These are phyloP conservation scores for Blastobotrys aristatus DNA, from an alignment of 1,139 yeast species.

Conservation along the genomic window DNA sequence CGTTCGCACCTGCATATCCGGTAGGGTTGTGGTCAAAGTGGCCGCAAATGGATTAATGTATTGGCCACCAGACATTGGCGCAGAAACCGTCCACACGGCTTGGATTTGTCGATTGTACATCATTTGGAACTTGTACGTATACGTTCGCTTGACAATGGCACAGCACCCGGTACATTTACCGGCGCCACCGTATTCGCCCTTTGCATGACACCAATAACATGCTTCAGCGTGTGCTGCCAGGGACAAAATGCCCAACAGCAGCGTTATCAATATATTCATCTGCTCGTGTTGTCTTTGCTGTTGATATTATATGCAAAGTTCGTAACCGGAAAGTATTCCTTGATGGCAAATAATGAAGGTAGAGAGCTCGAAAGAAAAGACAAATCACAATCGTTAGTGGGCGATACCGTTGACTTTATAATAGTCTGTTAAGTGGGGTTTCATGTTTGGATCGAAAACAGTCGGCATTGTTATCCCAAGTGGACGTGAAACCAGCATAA, in stretches of 20 bases:
- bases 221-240: slow-evolving; percentile 16
- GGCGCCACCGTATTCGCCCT: slow-evolving; percentile 21
- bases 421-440: no score
- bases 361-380: no score
- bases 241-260: slow-evolving; percentile 25
- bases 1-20: slow-evolving; percentile 18
- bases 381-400: no score
- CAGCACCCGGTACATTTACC: slow-evolving; percentile 28
- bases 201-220: slow-evolving; percentile 23
- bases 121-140: slow-evolving; percentile 22
- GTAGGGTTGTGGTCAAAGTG: slow-evolving; percentile 26
- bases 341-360: no score
- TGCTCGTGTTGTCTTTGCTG: neutral
- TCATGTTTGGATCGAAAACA: no score
- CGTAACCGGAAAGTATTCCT: no score
- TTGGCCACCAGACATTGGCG: slow-evolving; percentile 24
- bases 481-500: no score
- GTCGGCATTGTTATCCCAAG: no score
- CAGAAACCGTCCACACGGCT: slow-evolving; percentile 30
- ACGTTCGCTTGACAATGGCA: slow-evolving; percentile 22
- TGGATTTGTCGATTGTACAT: slow-evolving; percentile 16
- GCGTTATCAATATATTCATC: slow-evolving; percentile 2
- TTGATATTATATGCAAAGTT: neutral
- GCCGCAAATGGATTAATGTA: slow-evolving; percentile 27
- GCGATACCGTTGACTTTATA: no score